These are phyloP conservation scores for Fremontodendron californicum DNA, from an alignment of 345 rosid species.

Conservation along the genomic window DNA sequence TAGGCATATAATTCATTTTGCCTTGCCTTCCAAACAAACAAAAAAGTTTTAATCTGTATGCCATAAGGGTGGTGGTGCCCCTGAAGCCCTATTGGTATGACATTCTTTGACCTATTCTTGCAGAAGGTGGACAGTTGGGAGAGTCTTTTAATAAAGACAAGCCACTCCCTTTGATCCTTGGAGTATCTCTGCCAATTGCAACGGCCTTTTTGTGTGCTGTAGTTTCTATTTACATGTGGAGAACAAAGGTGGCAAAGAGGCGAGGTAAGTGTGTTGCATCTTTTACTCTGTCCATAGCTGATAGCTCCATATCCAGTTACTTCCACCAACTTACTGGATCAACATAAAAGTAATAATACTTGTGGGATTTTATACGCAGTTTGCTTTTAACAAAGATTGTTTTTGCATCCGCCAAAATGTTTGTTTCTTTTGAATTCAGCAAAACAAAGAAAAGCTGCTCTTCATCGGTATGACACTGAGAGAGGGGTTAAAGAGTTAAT, in stretches of 20 bases:
- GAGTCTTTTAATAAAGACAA: background rate
- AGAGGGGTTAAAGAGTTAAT: constrained; percentile 10
- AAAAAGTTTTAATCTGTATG: no score
- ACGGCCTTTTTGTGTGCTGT: background rate
- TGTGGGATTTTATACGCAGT: background rate
- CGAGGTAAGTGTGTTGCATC: constrained; percentile 24
- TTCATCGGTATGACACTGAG: constrained; percentile 2
- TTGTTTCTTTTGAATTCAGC: background rate
- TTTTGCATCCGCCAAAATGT: background rate
- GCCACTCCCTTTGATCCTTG: constrained; percentile 14
- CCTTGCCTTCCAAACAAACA: no score
- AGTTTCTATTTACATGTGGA: constrained; percentile 10
- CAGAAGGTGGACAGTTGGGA: background rate
- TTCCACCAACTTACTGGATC: background rate
- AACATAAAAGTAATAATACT: background rate
- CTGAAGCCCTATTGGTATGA: background rate
- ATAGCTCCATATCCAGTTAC: no score
- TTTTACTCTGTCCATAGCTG: no score
- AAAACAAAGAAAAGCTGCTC: background rate
- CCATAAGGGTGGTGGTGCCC: background rate
- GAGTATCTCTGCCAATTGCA: constrained; percentile 2
- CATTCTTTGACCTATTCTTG: background rate
- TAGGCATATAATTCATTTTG: no score
- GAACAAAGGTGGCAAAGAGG: constrained; percentile 2
- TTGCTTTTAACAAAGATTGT: background rate